Conservation (phyloP, 371 early-diverging fungal genomes). For the Parasitella parasitica region DNA sequence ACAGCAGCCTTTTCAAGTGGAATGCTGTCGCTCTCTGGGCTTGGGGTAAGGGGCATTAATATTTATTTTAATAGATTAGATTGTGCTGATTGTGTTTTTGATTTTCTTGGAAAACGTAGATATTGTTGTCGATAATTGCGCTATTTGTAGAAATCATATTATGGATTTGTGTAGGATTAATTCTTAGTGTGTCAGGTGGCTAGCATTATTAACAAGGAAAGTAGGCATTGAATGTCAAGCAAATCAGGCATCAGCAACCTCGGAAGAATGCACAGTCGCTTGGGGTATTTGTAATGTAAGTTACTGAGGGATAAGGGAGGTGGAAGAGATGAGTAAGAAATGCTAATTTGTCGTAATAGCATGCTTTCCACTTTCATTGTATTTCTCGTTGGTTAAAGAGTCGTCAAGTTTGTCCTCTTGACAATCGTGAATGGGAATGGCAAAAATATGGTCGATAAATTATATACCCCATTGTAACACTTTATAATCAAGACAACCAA, state of each 20-base stretch:
- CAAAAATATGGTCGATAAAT: constrained; percentile 74
- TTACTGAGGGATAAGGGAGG: not conserved
- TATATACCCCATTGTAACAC: not conserved
- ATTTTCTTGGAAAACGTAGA: constrained; percentile 76
- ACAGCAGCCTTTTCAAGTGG: constrained; percentile 66
- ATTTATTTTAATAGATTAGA: no score
- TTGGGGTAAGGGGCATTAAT: constrained; percentile 70
- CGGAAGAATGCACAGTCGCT: constrained; percentile 96
- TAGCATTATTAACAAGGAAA: not conserved
- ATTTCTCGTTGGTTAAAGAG: constrained; percentile 99
- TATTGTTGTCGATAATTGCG: constrained; percentile 99
- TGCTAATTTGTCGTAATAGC: constrained; percentile 44
- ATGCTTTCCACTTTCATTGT: constrained; percentile 99
- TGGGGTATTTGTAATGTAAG: constrained; percentile 99
- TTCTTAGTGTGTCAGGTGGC: no score
- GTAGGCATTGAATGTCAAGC: constrained; percentile 96
- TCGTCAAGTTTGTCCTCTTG: constrained; percentile 98
- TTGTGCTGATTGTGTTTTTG: no score
- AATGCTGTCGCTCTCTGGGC: constrained; percentile 98
- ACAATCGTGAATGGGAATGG: constrained; percentile 99
- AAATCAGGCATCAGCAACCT: constrained; percentile 91
- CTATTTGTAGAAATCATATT: constrained; percentile 99
- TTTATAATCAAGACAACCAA: no score
- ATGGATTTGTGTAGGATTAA: constrained; percentile 96
- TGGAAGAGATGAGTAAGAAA: no score